Percentiles rank a stretch among this genome's conserved stretches.
phyloP scores from a whole-genome alignment of 2,329 filamentous ascomycete species.

The Claviceps capensis region DNA sequence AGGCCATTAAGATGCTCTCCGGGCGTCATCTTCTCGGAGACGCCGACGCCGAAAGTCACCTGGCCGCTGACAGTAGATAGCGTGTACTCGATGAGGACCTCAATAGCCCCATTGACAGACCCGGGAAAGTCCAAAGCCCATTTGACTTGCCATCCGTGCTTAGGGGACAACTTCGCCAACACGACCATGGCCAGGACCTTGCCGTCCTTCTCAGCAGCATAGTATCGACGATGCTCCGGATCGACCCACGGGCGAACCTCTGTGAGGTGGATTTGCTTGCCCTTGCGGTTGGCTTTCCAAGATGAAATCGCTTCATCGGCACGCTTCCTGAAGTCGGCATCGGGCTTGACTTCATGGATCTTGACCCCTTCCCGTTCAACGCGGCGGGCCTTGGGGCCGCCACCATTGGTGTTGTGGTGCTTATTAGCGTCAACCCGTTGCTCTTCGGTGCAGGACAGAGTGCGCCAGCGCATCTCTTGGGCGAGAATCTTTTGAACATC shows the following conservation, averaged over 20 bases:
- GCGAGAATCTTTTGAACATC: conserved; percentile 69
- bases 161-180: conserved; percentile 65
- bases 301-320: conserved; percentile 61
- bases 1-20: conserved; percentile 73
- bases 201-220: conserved; percentile 64
- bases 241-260: conserved; percentile 85
- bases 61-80: conserved; percentile 37
- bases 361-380: conserved; percentile 76
- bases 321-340: conserved; percentile 54
- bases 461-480: conserved; percentile 72
- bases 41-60: conserved; percentile 82
- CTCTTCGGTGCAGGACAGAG: conserved; percentile 76
- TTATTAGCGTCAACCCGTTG: conserved; percentile 70
- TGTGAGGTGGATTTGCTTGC: conserved; percentile 76
- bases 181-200: conserved; percentile 67
- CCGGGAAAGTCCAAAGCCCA: conserved; percentile 90
- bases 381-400: conserved; percentile 63
- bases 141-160: conserved; percentile 86
- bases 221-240: conserved; percentile 69
- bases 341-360: conserved; percentile 57
- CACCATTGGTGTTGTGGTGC: conserved; percentile 41
- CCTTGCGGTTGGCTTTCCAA: conserved; percentile 71
- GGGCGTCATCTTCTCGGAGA: conserved; percentile 57
- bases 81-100: conserved; percentile 63
- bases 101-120: conserved; percentile 75